A percentile compares a stretch with the other conserved stretches of the same genome.
These are phyloP conservation scores for Elaeagnus macrophylla DNA, from an alignment of 306 rosid genomes.

Conservation along the genomic window DNA sequence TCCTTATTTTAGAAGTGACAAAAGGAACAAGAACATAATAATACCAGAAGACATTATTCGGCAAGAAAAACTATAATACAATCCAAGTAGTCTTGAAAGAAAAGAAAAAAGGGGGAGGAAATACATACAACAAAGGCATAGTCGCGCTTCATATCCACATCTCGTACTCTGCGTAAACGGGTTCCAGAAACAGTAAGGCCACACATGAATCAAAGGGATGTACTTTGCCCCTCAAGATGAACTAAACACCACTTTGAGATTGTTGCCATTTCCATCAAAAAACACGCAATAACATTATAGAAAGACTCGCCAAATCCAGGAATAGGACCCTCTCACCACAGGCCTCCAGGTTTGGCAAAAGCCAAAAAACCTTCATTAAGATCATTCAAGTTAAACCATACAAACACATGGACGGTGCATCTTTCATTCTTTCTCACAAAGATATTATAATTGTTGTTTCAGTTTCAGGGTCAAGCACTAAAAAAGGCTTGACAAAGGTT, in stretches of 20 bases:
- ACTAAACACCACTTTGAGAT: conserved; percentile 83
- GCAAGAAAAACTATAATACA: too few species aligned
- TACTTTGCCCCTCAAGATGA: conserved; percentile 75
- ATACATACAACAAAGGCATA: conserved; percentile 79
- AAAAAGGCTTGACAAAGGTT: conserved; percentile 29
- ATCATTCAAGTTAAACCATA: conserved; percentile 64
- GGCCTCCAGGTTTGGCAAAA: conserved; percentile 75
- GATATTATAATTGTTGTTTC: conserved; percentile 39
- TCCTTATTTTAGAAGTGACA: conserved; percentile 43
- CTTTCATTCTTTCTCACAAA: conserved; percentile 40
- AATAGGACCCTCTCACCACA: conserved; percentile 79
- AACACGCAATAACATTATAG: conserved; percentile 78
- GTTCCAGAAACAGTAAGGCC: conserved; percentile 88
- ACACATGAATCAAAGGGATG: conserved; percentile 70
- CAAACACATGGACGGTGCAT: conserved; percentile 35
- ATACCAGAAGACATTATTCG: too few species aligned
- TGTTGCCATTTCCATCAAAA: conserved; percentile 81
- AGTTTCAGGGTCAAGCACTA: conserved; percentile 42
- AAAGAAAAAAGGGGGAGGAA: conserved; percentile 3
- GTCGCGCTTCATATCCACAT: conserved; percentile 85
- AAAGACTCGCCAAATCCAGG: conserved; percentile 82
- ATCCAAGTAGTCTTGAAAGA: too few species aligned
- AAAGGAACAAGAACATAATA: conserved; percentile 11
- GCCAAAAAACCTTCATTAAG: conserved; percentile 86
- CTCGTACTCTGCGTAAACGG: conserved; percentile 92